Conservation (phyloP, 495 filamentous ascomycete genomes). For the Lineolata rhizophorae region DNA sequence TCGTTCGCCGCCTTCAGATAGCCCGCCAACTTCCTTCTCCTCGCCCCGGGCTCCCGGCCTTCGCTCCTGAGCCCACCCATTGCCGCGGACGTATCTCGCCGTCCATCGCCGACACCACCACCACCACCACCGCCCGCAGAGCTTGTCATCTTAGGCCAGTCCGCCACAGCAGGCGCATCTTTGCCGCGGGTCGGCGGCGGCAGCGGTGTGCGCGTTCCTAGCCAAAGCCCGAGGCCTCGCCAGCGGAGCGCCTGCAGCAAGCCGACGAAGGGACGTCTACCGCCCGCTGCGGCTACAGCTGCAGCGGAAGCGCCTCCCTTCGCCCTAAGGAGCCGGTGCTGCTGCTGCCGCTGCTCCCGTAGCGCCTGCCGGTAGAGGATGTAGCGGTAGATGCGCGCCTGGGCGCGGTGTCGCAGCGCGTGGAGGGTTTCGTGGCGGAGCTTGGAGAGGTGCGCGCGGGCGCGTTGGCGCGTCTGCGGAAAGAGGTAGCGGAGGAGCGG, state of each 20-base stretch:
- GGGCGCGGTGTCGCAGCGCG: constrained; percentile 39
- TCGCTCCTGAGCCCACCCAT: constrained; percentile 4
- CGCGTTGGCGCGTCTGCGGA: constrained; percentile 32
- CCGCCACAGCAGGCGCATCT: not conserved
- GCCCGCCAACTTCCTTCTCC: constrained; percentile 62
- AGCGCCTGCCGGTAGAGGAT: constrained; percentile 38
- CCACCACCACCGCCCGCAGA: not conserved
- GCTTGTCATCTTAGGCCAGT: not conserved
- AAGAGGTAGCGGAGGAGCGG: constrained; percentile 37
- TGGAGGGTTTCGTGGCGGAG: constrained; percentile 59
- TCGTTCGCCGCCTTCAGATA: constrained; percentile 82
- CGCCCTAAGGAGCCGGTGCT: constrained; percentile 3
- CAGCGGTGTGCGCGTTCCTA: not conserved
- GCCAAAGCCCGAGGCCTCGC: too few relatives aligned
- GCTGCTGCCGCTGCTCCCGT: constrained; percentile 7
- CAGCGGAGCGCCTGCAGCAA: too few relatives aligned
- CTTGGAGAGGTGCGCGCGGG: constrained; percentile 36
- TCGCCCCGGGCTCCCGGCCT: constrained; percentile 35
- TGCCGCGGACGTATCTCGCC: constrained; percentile 1
- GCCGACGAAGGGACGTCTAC: not conserved
- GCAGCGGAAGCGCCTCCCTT: constrained; percentile 1
- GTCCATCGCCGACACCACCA: constrained; percentile 1
- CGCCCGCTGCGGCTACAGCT: too few relatives aligned
- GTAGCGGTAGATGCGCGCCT: constrained; percentile 53
- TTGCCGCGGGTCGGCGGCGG: not conserved